These are phyloP conservation scores for Curvularia spicifera DNA, from an alignment of 2,329 filamentous ascomycete species.

Conservation along the genomic window DNA sequence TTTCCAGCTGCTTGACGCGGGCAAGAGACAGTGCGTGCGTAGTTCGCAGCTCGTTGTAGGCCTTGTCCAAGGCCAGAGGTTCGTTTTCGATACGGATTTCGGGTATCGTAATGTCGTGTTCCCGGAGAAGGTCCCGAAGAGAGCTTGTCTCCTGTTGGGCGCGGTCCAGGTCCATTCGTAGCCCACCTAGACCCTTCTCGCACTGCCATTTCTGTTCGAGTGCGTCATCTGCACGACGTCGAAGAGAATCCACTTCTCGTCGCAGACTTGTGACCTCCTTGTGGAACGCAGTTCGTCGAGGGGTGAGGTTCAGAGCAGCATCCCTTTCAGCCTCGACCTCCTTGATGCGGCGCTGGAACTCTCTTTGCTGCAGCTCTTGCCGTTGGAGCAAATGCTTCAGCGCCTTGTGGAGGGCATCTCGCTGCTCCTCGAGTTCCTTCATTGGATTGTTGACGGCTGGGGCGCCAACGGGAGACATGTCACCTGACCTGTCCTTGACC, in stretches of 20 bases:
- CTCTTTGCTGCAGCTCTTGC: slow-evolving; percentile 81
- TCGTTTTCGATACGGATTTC: slow-evolving; percentile 60
- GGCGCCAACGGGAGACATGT: slow-evolving; percentile 64
- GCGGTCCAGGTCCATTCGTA: slow-evolving; percentile 96
- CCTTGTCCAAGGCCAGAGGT: slow-evolving; percentile 73
- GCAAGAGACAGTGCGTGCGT: slow-evolving; percentile 71
- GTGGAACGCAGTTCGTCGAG: slow-evolving; percentile 80
- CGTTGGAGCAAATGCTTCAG: slow-evolving; percentile 84
- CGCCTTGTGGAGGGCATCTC: slow-evolving; percentile 88
- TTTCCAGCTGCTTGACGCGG: slow-evolving; percentile 70
- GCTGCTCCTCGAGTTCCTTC: slow-evolving; percentile 91
- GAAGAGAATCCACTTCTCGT: slow-evolving; percentile 82
- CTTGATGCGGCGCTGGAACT: slow-evolving; percentile 81
- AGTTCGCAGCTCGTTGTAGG: slow-evolving; percentile 77
- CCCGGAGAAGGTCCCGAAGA: slow-evolving; percentile 77
- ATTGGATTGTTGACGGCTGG: slow-evolving; percentile 54
- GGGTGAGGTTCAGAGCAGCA: slow-evolving; percentile 70
- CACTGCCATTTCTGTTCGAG: slow-evolving; percentile 96
- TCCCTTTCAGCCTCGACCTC: slow-evolving; percentile 80
- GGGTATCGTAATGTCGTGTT: slow-evolving; percentile 80
- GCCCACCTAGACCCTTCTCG: slow-evolving; percentile 83
- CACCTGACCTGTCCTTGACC: slow-evolving; percentile 46
- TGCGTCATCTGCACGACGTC: slow-evolving; percentile 88
- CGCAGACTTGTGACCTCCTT: slow-evolving; percentile 80
- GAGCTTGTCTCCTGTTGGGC: slow-evolving; percentile 90